Base-by-base conservation (phyloP, 2,329 filamentous ascomycete species). In the Torrubiellomyces zombiae region DNA sequence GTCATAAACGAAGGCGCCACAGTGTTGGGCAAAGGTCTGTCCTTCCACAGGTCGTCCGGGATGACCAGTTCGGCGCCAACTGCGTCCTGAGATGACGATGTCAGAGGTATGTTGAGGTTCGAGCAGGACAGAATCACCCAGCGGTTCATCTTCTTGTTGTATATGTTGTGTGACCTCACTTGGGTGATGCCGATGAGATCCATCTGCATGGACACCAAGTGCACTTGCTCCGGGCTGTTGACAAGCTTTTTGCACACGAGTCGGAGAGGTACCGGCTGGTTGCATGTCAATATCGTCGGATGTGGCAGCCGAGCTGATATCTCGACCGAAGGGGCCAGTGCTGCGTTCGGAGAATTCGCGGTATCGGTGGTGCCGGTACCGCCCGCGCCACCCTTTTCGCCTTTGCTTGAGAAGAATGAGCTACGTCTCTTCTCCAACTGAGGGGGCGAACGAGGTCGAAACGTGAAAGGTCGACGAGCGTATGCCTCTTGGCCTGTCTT, bases 211-310 rank as follows among this genome's bases (percentile, higher is more conserved):
- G 75, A 77, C 18, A 76, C 70, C 9, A 98, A 55, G 38, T 75
- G 81, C 1, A 93, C 60, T 14, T 69, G 65, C 28, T 82, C 80
- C 1, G 60, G 57, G 24, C 69, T 71, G 11, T 75, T 60, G 27
- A 66, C 75, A 13, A 83, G 55, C 45, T 82, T 92, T 40, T 75
- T 82, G 19, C 83, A 63, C 9, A 94, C 56, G 7, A 98, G 55
- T 1, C 82, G 68, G 3, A 95, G 58, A 1, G 86, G 86, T 6
- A 95, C 40, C 5, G 82, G 73, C 36, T 85, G 67, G 45, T 92
- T 91, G 54, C 85, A 92, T 1, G 85, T 94, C 24, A 95, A 55
- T 21, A 94, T 78, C 4, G 81, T 65, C 4, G 89, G 89, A 42
- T 83, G 79, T 1, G 89, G 89, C 16, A 98, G 55, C 17, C 86